Base-by-base conservation (phyloP, 2,329 filamentous ascomycete genomes). In the Nannizziopsis barbatae region DNA sequence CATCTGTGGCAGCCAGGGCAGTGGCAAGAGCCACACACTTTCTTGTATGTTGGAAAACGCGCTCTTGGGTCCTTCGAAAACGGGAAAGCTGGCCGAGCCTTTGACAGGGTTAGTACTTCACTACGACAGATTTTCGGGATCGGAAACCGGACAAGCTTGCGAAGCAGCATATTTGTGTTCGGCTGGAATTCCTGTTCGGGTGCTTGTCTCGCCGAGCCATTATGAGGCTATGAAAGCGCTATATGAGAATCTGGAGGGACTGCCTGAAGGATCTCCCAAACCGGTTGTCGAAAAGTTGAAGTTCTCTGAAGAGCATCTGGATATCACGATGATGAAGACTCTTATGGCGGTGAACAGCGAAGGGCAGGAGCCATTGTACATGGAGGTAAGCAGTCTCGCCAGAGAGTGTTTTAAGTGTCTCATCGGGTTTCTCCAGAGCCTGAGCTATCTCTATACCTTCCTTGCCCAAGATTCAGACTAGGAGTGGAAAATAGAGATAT, bases 1-100 rank as follows among this genome's bases (percentile, higher is more conserved):
- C 57, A 75, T 83, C 15, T 83, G 79, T 51, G 79, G 79, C 1
- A 74, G 74, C 1, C 78, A 82, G 55, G 79, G 79, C 0, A 75
- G 72, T 37, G 79, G 79, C 0, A 82, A 82, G 56, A 76, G 72
- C 15, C 75, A 82, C 50, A 80, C 77, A 0, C 64, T 80, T 1
- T 73, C 75, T 0, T 78, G 73, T 55, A 64, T 83, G 42, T 64
- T 81, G 0, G 77, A 77, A 38, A 64, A 65, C 18, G 55, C 58
- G 1, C 58, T 70, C 1, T 44, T 68, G 5, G 0, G 46, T 2
- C 50, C 56, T 0, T 63, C 62, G 0, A 52, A 61, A 2, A 57
- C 73, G 1, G 74, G 72, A 1, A 61, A 59, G 2, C 58, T 80
- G 0, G 57, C 65, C 0, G 62, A 63, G 2, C 75, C 76, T 1